A percentile compares a stretch with the other conserved stretches of the same genome.
Evolutionary conservation across 2,329 filamentous ascomycete genomes (phyloP).

Genomic region (Pseudogymnoascus destructans): DNA sequence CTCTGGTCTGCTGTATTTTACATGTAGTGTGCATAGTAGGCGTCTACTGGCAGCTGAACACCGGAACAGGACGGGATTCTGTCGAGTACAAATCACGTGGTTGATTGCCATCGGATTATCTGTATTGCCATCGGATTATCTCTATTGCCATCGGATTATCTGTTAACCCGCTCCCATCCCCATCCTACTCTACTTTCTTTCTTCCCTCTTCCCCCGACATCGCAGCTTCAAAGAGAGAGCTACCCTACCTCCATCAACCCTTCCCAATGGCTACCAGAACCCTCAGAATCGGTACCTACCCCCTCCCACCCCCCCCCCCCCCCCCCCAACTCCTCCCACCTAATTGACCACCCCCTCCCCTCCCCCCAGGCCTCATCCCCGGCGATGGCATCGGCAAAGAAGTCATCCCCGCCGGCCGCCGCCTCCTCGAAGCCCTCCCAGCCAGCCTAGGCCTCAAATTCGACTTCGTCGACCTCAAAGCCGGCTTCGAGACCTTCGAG

Average conservation of each 20-base stretch:
- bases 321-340: not conserved
- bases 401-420: conserved; percentile 88
- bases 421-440: conserved; percentile 83
- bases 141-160: no score
- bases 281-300: conserved; percentile 50
- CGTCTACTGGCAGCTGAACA: not conserved
- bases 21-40: not conserved
- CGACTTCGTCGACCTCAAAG: conserved; percentile 84
- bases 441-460: conserved; percentile 86
- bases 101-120: no score
- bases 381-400: conserved; percentile 97
- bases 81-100: no score
- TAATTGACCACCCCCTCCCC: conserved; percentile 12
- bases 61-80: not conserved
- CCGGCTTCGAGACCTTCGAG: conserved; percentile 89
- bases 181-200: no score
- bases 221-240: not conserved
- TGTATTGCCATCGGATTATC: no score
- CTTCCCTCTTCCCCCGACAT: not conserved
- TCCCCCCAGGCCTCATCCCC: conserved; percentile 73
- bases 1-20: not conserved
- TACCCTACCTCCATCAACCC: conserved; percentile 3
- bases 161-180: not conserved
- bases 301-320: not conserved
- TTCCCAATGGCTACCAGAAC: conserved; percentile 47